Conservation (phyloP, 1,284 basidiomycete species). For the Agaricales sp. region DNA sequence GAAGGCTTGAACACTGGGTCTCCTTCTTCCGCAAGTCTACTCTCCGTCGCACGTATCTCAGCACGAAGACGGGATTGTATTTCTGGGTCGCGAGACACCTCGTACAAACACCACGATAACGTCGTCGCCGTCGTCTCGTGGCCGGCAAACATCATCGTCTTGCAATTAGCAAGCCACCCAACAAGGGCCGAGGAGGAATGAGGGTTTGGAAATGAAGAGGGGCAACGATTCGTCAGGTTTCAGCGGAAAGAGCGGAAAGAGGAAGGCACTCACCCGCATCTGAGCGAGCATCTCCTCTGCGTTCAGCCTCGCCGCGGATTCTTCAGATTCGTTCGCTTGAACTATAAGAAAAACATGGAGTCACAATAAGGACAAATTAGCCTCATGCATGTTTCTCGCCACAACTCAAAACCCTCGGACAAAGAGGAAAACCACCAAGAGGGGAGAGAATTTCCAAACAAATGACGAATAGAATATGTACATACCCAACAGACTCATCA, state of each 20-base stretch:
- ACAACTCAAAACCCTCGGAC: too few relatives aligned
- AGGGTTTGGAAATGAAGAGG: background rate
- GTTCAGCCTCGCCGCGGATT: slow-evolving; percentile 29
- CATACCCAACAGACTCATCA: slow-evolving; percentile 32
- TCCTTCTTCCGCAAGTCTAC: slow-evolving; percentile 26
- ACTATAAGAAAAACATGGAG: slow-evolving; percentile 36
- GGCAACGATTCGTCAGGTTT: background rate
- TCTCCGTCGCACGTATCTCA: slow-evolving; percentile 28
- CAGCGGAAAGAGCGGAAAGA: background rate
- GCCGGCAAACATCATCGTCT: slow-evolving; percentile 30
- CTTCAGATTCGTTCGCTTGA: slow-evolving; percentile 36
- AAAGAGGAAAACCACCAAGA: too few relatives aligned
- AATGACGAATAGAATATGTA: background rate
- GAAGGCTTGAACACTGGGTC: slow-evolving; percentile 27
- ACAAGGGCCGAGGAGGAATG: background rate
- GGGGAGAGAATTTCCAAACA: slow-evolving; percentile 1
- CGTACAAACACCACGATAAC: slow-evolving; percentile 29
- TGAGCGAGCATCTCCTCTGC: slow-evolving; percentile 45
- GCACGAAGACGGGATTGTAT: slow-evolving; percentile 28
- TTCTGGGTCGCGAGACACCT: slow-evolving; percentile 27
- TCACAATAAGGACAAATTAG: background rate
- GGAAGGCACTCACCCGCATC: slow-evolving; percentile 30
- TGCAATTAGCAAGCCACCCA: background rate
- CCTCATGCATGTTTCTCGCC: background rate
- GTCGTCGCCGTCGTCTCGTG: slow-evolving; percentile 43